Evolutionary conservation across 352 stramenopile genomes (phyloP).

Genomic region (Phytopythium oedochilum): DNA sequence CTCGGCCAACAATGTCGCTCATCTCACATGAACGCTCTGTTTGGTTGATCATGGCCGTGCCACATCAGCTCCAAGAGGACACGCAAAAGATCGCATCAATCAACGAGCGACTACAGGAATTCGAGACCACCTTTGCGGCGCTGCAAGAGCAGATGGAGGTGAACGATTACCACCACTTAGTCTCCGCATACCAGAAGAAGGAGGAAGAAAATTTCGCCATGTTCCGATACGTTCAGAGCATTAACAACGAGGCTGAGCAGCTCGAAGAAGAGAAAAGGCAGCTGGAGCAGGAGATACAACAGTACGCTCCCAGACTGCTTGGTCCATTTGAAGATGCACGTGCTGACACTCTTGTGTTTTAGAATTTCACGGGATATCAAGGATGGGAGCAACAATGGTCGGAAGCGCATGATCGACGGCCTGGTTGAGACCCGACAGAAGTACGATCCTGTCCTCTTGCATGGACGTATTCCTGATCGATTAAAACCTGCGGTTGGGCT

Average conservation of each 20-base stretch:
- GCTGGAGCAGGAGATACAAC: conserved; percentile 54
- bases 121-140: conserved; percentile 56
- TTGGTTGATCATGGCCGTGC: not conserved
- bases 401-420: conserved; percentile 69
- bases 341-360: not conserved
- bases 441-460: conserved; percentile 15
- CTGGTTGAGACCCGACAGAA: conserved; percentile 68
- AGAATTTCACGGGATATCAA: conserved; percentile 32
- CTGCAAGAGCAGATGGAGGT: conserved; percentile 65
- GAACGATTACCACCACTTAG: conserved; percentile 55
- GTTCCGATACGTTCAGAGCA: conserved; percentile 75
- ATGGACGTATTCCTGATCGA: not conserved
- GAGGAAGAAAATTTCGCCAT: conserved; percentile 81
- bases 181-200: conserved; percentile 57
- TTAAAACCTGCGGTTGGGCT: not conserved
- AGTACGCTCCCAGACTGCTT: conserved; percentile 16
- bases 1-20: not conserved
- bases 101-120: conserved; percentile 70
- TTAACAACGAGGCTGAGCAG: conserved; percentile 77
- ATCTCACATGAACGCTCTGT: not conserved
- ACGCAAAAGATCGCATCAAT: conserved; percentile 64
- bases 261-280: conserved; percentile 73
- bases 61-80: conserved; percentile 53
- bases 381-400: conserved; percentile 55
- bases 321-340: not conserved